Base-by-base conservation (phyloP, 768 basidiomycete genomes). In the Agaricus sinodeliciosus region DNA sequence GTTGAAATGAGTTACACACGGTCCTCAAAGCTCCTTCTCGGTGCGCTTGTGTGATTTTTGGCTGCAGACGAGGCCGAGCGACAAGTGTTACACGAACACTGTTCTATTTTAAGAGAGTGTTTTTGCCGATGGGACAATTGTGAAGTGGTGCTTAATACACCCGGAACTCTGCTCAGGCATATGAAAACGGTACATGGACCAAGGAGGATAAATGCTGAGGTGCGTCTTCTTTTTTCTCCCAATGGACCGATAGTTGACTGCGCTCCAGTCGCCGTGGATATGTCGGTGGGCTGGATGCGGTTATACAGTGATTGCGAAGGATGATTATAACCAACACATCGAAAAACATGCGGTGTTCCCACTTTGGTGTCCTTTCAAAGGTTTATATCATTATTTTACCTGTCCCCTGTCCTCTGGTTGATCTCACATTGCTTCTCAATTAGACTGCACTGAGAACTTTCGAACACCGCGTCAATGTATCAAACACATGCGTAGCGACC, bases 261-360 rank as follows among this genome's bases (percentile, higher is more conserved):
- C 48, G 42, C 49, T 31, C 4, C 13, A 77, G 72, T 61, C 59
- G n/a, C 62, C 64, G 11, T 79, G 70, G 57, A 58, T 63, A 34
- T 85, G 84, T 63, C 68, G 62, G 43, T 87, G 87, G 86, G 69
- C 73, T 15, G 67, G 68, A 26, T 88, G 85, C 62, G 70, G 71
- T n/a, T 68, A 68, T 67, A 62, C 51, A 76, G 77, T 62, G 48
- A 49, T n/a, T 60, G 61, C 44, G 62, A 48, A 18, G 27, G 39
- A 63, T 40, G 64, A 67, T 64, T 79, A 53, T 65, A 66, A 37
- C 56, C 64, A 54, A 49, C 87, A 90, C 64, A 60, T 85, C 5
- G 70, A 73, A 57, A 73, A 59, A 35, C 87, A 90, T 67, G 74
- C 74, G 18, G 58, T 66, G 16, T 54, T 61, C 35, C 65, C 72